phyloP scores from a whole-genome alignment of 805 yeast species.

The Myxozyma kluyveri region DNA sequence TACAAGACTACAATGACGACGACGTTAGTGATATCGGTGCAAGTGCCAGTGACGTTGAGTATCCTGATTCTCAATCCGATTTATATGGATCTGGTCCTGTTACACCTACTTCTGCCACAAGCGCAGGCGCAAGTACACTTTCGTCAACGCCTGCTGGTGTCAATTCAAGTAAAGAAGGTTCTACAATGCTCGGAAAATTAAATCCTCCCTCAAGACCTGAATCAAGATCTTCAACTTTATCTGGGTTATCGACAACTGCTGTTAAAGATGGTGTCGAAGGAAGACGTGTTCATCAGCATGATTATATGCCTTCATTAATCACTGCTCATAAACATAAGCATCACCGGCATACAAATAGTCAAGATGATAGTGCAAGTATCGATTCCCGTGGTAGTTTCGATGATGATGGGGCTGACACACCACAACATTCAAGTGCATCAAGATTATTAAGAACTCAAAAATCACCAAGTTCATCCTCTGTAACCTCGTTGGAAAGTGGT shows the following conservation, averaged over 20 bases:
- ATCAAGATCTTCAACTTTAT: constrained; percentile 56
- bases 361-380: not conserved
- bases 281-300: constrained; percentile 38
- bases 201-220: constrained; percentile 44
- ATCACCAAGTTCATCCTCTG: too few species aligned
- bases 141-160: constrained; percentile 2
- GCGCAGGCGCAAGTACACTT: not conserved
- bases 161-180: not conserved
- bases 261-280: constrained; percentile 75
- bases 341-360: constrained; percentile 9
- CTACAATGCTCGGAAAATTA: not conserved
- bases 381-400: not conserved
- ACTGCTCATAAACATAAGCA: constrained; percentile 6
- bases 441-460: too few species aligned
- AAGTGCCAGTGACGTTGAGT: not conserved
- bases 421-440: too few species aligned
- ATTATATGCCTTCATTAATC: constrained; percentile 1
- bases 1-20: not conserved
- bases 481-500: too few species aligned
- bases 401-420: too few species aligned
- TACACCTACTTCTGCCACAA: not conserved
- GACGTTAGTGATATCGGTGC: not conserved
- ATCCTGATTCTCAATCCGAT: too few species aligned
- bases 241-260: constrained; percentile 70
- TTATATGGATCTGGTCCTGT: not conserved